Evolutionary conservation across 306 rosid species (phyloP), one percentile per base, ranked within the genome.

Genomic region (Herpetospermum pedunculosum): DNA sequence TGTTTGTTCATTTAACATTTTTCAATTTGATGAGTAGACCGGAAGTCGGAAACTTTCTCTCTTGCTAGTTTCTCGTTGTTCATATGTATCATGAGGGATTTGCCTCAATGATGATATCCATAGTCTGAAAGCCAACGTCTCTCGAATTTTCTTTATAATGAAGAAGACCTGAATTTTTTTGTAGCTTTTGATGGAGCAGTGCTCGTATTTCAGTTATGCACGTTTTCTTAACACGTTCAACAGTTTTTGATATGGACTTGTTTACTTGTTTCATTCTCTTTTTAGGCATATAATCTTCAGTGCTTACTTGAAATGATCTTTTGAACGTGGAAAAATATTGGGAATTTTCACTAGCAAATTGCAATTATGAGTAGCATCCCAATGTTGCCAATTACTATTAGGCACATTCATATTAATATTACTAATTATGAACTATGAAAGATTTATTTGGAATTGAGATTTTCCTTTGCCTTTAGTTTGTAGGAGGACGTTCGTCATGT

Each of bases 401-500:
- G 30, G n/a, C 32, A 28, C 44, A 26, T 52, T 65, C 29, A n/a
- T 43, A 14, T 70, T 57, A 41, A 52, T 10, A 4, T 7, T 13
- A 53, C 15, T 40, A 53, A 28, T 40, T 26, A 47, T 32, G 35
- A 46, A 73, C 35, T 15, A 23, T 26, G 62, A 13, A 19, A 65
- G 5, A 5, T 40, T 65, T 65, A 65, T 68, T 38, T 65, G 26
- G 26, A 28, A 43, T 44, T 47, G 75, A 55, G 63, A 70, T 57
- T 63, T 78, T 76, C 69, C 16, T 16, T 48, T 75, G 62, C 49
- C 73, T 79, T 63, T 64, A 92, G 97, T 90, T 62, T 67, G 87
- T 77, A 47, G 93, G 96, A 77, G 91, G 97, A 41, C 88, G 87
- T 35, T 80, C 96, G 19, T 85, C 92, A 77, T 75, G 80, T 80